phyloP scores from a whole-genome alignment of 2,329 filamentous ascomycete species.

The Alternaria panax region DNA sequence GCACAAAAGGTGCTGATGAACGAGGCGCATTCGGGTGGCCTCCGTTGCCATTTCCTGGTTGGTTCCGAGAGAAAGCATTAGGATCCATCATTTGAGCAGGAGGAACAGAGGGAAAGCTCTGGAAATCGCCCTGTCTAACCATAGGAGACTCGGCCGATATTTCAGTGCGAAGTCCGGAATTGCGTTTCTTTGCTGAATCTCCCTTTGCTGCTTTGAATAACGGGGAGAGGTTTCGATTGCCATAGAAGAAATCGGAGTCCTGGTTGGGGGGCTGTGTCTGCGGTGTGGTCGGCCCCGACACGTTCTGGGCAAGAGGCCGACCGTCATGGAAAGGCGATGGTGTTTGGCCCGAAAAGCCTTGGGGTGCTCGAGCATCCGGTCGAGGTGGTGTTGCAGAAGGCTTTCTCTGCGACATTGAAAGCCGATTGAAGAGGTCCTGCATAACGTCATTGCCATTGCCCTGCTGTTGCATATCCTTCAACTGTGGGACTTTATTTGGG shows the following conservation, averaged over 20 bases:
- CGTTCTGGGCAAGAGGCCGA: constrained; percentile 38
- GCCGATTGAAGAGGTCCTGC: constrained; percentile 53
- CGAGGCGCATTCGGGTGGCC: constrained; percentile 28
- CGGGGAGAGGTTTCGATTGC: constrained; percentile 58
- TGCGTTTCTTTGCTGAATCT: constrained; percentile 52
- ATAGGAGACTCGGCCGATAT: constrained; percentile 46
- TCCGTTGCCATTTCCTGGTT: constrained; percentile 24
- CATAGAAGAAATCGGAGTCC: constrained; percentile 47
- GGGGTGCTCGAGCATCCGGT: constrained; percentile 28
- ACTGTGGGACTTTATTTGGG: constrained; percentile 40
- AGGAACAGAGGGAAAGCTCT: constrained; percentile 34
- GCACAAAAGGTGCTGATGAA: constrained; percentile 37
- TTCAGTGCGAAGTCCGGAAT: constrained; percentile 55
- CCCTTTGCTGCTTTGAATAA: constrained; percentile 57
- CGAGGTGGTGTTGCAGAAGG: constrained; percentile 34
- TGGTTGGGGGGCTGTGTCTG: constrained; percentile 36
- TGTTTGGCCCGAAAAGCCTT: constrained; percentile 41
- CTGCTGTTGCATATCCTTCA: constrained; percentile 48
- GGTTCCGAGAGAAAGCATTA: constrained; percentile 25
- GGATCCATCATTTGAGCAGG: constrained; percentile 26
- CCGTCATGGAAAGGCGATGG: constrained; percentile 52
- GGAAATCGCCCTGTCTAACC: constrained; percentile 30
- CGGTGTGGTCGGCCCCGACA: constrained; percentile 47
- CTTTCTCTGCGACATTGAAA: constrained; percentile 47
- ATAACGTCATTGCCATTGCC: constrained; percentile 52